Base-by-base conservation (phyloP, 148 eudicot species). In the Nepenthes mirabilis region DNA sequence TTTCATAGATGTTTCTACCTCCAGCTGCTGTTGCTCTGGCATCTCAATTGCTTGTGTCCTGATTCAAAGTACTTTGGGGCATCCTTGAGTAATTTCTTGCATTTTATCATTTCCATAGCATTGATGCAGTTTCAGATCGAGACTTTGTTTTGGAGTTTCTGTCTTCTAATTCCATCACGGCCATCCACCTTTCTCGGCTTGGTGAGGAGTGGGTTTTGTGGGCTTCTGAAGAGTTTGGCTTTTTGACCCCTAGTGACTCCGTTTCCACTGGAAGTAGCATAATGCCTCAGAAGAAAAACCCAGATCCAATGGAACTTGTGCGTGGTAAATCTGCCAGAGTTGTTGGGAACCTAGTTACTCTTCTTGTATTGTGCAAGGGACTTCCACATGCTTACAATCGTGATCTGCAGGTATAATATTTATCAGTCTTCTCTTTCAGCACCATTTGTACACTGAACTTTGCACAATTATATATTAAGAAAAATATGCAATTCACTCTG, bases 271-370 rank as follows among this genome's bases (percentile, higher is more conserved):
- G 99, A 56, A 94, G 99, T 78, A 94, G 99, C 73, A 94, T 94
- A 72, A 94, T 94, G 99, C 99, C 99, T 37, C 99, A 94, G 69
- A 94, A 94, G 77, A 94, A 94, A 74, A 94, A 94, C 67, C 99
- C 99, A 59, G 99, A 94, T 73, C 97, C 99, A 37, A 94, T 94
- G 99, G 99, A 94, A 77, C 99, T 94, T 66, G 99, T 94, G 57
- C 99, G 99, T 47, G 99, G 99, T 34, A 94, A 94, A 77, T 89
- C 97, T 60, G 97, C 88, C 55, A 75, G 97, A 74, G 80, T 86
- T 65, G 75, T 94, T 6, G 97, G 99, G 49, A 95, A 86, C 76
- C 66, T 89, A 47, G 84, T 90, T 62, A 68, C 97, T 51, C 97
- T 93, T 68, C 96, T 93, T 71, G 95, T 89, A 48, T 65, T 93